These are phyloP conservation scores for Magnusiomyces tetraspermus DNA, from an alignment of 1,139 yeast genomes.

Conservation along the genomic window DNA sequence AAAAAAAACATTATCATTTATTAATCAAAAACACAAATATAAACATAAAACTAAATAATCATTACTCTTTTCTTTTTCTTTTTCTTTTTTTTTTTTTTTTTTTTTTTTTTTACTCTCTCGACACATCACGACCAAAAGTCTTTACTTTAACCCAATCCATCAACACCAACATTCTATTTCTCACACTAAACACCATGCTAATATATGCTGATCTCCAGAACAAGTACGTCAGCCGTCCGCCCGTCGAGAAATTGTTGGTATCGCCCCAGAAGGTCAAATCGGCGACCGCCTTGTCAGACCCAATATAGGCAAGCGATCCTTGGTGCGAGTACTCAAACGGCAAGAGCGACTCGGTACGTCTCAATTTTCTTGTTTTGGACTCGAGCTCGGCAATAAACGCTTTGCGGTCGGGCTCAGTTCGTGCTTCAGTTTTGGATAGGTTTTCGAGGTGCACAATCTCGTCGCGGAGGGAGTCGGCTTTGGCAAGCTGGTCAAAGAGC, in stretches of 20 bases:
- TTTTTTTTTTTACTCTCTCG: slow-evolving; percentile 36
- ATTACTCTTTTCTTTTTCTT: too few relatives aligned
- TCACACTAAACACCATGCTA: slow-evolving; percentile 82
- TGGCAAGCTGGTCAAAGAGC: slow-evolving; percentile 59
- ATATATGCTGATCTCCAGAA: slow-evolving; percentile 94
- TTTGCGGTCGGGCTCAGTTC: slow-evolving; percentile 27
- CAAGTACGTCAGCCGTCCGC: slow-evolving; percentile 79
- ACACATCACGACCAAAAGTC: slow-evolving; percentile 76
- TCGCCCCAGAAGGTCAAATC: slow-evolving; percentile 77
- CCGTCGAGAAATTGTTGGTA: slow-evolving; percentile 63
- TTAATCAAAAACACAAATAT: too few relatives aligned
- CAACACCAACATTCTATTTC: slow-evolving; percentile 76
- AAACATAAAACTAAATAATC: too few relatives aligned
- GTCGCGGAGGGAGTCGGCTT: slow-evolving; percentile 51
- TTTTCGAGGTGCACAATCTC: slow-evolving; percentile 35
- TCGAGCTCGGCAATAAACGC: slow-evolving; percentile 33
- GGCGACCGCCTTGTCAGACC: slow-evolving; percentile 89
- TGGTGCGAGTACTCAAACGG: slow-evolving; percentile 56
- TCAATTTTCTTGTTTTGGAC: slow-evolving; percentile 34
- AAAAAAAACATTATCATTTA: too few relatives aligned
- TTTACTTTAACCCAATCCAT: slow-evolving; percentile 84
- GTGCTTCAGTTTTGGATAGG: slow-evolving; percentile 32
- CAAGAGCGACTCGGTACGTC: slow-evolving; percentile 62
- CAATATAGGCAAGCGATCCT: slow-evolving; percentile 61
- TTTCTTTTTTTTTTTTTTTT: too few relatives aligned